Conservation (phyloP, 2,329 filamentous ascomycete genomes). For the Rhynchosporium secalis region DNA sequence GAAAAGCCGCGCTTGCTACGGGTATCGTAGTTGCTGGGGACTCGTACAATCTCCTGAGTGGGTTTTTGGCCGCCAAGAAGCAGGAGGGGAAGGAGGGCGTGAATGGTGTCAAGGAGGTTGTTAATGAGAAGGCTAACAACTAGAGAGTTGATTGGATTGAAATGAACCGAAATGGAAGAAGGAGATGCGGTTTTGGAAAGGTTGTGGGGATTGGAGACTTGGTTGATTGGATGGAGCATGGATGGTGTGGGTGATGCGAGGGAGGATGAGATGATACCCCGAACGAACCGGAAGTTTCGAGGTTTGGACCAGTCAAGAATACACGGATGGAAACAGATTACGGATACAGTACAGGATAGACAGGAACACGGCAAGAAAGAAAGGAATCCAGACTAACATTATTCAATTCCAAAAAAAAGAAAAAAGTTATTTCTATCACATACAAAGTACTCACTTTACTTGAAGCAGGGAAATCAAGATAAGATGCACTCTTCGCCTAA, state of each 20-base stretch:
- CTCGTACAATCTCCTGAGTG: conserved; percentile 60
- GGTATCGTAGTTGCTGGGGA: conserved; percentile 67
- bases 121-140: conserved; percentile 47
- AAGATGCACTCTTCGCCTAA: too few relatives aligned
- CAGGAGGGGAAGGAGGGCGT: conserved; percentile 32
- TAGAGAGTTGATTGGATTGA: not conserved
- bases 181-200: not conserved
- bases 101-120: conserved; percentile 53
- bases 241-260: not conserved
- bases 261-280: conserved; percentile 9
- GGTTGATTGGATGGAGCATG: not conserved
- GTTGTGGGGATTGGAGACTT: not conserved
- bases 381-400: too few relatives aligned
- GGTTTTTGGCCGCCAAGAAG: conserved; percentile 62
- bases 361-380: too few relatives aligned
- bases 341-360: too few relatives aligned
- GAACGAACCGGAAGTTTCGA: not conserved
- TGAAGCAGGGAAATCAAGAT: too few relatives aligned
- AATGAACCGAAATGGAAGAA: not conserved
- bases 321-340: too few relatives aligned
- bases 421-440: too few relatives aligned
- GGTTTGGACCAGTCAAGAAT: too few relatives aligned
- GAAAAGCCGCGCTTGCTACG: conserved; percentile 70
- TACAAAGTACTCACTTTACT: too few relatives aligned
- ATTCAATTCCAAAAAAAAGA: too few relatives aligned